Evolutionary conservation across 1,284 basidiomycete genomes (phyloP), one percentile per base, ranked within the genome.

Genomic region (Leccinum subrobustum): DNA sequence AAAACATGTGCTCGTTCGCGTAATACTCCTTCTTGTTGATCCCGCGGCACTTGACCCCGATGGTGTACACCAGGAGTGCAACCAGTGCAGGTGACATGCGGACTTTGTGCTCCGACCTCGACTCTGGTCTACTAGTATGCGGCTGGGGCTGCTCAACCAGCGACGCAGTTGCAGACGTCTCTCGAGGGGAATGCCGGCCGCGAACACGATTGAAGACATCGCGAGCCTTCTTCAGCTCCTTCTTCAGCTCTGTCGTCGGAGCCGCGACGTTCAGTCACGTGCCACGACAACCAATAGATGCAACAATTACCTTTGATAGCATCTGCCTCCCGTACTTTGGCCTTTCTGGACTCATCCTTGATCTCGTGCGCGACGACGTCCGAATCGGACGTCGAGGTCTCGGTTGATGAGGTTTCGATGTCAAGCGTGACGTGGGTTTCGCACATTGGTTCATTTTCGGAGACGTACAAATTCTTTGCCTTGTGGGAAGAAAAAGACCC

Each of bases 1-100:
- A 97, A 73, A 99, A 96, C 72, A 98, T 84, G 70, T 99, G 93
- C 68, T 94, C 89, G 0, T 89, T 83, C 2, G 88, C 89, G 72
- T 99, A 99, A 33, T 82, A 78, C 65, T 94, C 90, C 65, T 95
- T 91, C 76, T 94, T 92, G 77, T 95, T 93, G 72, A 99, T 85
- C 0, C 96, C 96, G 44, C 89, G 89, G 68, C 91, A 97, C 74
- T 96, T 96, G 67, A 99, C 95, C 11, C 96, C 97, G 50, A 96
- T 86, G 2, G 96, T 98, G 75, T 99, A 99, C 20, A 99, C 89
- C 8, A 98, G 83, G 14, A 98, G 82, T 1, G 84, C 82, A 1
- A 87, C 84, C 1, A 99, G 83, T 3, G 81, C 80, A 16, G 83
- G 72, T 1, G 94, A 92, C 86, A 96, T 93, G 67, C 83, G 85